Evolutionary conservation across 2,329 filamentous ascomycete species (phyloP).

Genomic region (Beauveria scarabaeidicola): DNA sequence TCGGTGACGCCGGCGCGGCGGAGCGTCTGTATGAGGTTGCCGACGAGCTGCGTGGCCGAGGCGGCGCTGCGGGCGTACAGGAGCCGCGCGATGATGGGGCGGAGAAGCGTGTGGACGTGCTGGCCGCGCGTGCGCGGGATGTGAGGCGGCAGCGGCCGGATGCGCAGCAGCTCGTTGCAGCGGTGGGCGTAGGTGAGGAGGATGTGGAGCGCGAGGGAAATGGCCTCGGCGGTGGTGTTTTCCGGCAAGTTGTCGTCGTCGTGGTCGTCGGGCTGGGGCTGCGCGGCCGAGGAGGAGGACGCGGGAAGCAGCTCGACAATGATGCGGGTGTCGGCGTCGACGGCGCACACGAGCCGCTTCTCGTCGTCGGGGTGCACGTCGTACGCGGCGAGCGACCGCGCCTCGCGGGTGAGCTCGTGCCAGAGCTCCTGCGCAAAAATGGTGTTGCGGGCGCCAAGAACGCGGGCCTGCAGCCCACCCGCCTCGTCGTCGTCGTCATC

Average conservation of each 20-base stretch:
- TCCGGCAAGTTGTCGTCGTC: conserved; percentile 28
- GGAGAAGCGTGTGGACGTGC: conserved; percentile 41
- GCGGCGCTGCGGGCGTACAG: conserved; percentile 34
- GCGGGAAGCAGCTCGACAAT: conserved; percentile 58
- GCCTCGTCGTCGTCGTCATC: conserved; percentile 41
- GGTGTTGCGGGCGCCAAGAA: conserved; percentile 68
- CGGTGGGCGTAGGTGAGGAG: conserved; percentile 73
- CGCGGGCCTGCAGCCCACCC: conserved; percentile 52
- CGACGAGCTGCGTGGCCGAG: conserved; percentile 33
- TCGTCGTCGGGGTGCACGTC: conserved; percentile 58
- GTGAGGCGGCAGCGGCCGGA: conserved; percentile 41
- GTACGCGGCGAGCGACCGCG: conserved; percentile 61
- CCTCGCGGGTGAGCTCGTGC: conserved; percentile 80
- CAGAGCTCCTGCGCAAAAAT: conserved; percentile 81
- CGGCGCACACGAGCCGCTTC: conserved; percentile 45
- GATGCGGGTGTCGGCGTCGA: conserved; percentile 44
- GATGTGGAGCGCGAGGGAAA: conserved; percentile 62
- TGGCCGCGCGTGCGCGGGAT: conserved; percentile 28
- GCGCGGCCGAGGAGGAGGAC: conserved; percentile 33
- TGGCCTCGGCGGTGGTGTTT: conserved; percentile 51
- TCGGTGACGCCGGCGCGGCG: conserved; percentile 36
- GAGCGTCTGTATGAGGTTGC: conserved; percentile 34
- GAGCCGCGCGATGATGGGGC: conserved; percentile 42
- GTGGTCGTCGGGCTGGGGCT: conserved; percentile 18
- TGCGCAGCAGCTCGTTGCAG: conserved; percentile 61